Conservation (phyloP, 768 basidiomycete species). For the Pulveroboletus sp. region DNA sequence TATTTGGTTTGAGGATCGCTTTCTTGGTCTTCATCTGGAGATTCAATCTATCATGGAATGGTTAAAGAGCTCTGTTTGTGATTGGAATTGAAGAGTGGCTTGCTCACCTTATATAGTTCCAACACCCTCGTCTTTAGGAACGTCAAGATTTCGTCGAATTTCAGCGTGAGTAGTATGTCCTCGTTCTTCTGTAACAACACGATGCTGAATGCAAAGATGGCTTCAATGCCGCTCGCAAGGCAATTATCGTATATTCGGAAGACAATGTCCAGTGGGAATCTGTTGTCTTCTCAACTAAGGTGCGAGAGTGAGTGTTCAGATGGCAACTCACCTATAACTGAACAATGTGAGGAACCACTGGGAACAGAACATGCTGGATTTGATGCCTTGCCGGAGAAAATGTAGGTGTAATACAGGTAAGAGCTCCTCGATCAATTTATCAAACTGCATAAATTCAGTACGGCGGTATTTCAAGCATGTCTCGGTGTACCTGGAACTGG, state of each 20-base stretch:
- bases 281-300: conserved; percentile 27
- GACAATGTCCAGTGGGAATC: conserved; percentile 91
- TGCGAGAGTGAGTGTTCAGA: background rate
- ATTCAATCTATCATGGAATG: conserved; percentile 22
- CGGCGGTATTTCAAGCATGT: conserved; percentile 3
- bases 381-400: conserved; percentile 89
- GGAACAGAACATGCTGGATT: conserved; percentile 97
- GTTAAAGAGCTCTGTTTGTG: background rate
- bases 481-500: conserved; percentile 55
- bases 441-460: conserved; percentile 58
- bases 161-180: conserved; percentile 66
- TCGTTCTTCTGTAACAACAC: conserved; percentile 87
- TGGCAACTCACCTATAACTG: conserved; percentile 70
- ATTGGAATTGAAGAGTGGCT: background rate
- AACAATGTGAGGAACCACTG: conserved; percentile 99
- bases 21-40: conserved; percentile 25
- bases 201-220: conserved; percentile 93
- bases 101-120: conserved; percentile 69
- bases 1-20: conserved; percentile 38
- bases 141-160: conserved; percentile 86
- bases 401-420: conserved; percentile 91
- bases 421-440: conserved; percentile 88
- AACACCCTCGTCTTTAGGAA: conserved; percentile 82
- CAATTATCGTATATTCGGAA: conserved; percentile 97
- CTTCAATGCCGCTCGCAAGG: conserved; percentile 94